Base-by-base conservation (phyloP, 129 eudicot species). In the Ambrosia artemisiifolia region DNA sequence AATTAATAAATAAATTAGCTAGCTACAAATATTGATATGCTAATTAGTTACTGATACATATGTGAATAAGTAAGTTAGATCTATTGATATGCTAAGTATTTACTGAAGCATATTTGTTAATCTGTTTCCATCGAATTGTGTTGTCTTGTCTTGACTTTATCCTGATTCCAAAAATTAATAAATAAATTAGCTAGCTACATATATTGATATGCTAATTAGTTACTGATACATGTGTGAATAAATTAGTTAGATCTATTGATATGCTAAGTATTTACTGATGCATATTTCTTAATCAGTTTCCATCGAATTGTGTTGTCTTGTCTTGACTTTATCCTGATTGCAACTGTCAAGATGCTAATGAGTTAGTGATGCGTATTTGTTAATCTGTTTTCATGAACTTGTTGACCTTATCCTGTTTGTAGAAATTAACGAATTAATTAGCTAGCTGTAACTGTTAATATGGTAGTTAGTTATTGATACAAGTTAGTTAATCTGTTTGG, bases 401-500 rank as follows among this genome's bases (percentile, higher is more conserved):
- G n/a, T n/a, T n/a, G n/a, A n/a, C n/a, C n/a, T n/a, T n/a, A n/a
- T n/a, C n/a, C n/a, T n/a, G n/a, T n/a, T n/a, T n/a, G n/a, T n/a
- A n/a, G n/a, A n/a, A n/a, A n/a, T n/a, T n/a, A n/a, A n/a, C n/a
- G n/a, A n/a, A n/a, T n/a, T n/a, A n/a, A n/a, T n/a, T n/a, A n/a
- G n/a, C n/a, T n/a, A n/a, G n/a, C n/a, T n/a, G n/a, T n/a, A n/a
- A n/a, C n/a, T n/a, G n/a, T n/a, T n/a, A n/a, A n/a, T n/a, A 11
- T 67, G 30, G 46, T 70, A 48, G 48, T 77, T 77, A 64, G 36
- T 33, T 2, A 33, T 4, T 33, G 43, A 38, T 38, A 3, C 43
- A 38, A n/a, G n/a, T n/a, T n/a, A n/a, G 38, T 49, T 74, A 51
- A 76, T 79, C 78, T 82, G 50, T 73, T 10, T 50, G 7, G 13